Base-by-base conservation (phyloP, 2,329 filamentous ascomycete species). In the Xylaria sp. region DNA sequence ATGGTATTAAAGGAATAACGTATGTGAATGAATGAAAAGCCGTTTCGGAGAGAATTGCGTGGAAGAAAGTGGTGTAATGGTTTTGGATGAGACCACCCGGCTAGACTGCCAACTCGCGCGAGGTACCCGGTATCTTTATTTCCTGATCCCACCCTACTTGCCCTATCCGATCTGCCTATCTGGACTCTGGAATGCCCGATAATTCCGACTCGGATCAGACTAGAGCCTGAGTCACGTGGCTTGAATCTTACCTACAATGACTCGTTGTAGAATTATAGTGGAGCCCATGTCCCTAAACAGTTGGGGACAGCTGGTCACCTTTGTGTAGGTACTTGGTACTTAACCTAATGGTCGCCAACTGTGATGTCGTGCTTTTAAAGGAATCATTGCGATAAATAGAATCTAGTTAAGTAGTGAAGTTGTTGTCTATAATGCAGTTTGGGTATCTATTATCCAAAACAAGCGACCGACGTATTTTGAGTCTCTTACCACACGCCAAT, bases 391-490 rank as follows among this genome's bases (percentile, higher is more conserved):
- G 42, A 46, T 3, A 23, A 53, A 31, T 3, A 46, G 42, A 7
- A n/a, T 42, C 40, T n/a, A n/a, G n/a, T n/a, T n/a, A 42, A 5
- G 48, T 53, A 53, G 2, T 36, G 6, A 20, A 33, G 23, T 28
- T 57, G 13, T 57, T 63, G 44, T 67, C 44, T 62, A 53, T 53
- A n/a, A 66, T 59, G 59, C 42, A 23, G 44, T 56, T 58, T 59
- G 67, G 67, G 67, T 69, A 69, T 69, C 63, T 63, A 58, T 63
- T 51, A 4, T 59, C 51, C 28, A 59, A 61, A 63, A 59, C n/a
- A 66, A 40, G 46, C 36, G 40, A 51, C 49, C 9, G 10, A 54
- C 54, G 15, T 53, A 64, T 62, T 13, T 65, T 33, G 1, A 36
- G 33, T 65, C 26, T 57, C 20, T 59, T 17, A 17, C 38, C 42